phyloP scores from a whole-genome alignment of 805 yeast species.

The Candida boidinii region DNA sequence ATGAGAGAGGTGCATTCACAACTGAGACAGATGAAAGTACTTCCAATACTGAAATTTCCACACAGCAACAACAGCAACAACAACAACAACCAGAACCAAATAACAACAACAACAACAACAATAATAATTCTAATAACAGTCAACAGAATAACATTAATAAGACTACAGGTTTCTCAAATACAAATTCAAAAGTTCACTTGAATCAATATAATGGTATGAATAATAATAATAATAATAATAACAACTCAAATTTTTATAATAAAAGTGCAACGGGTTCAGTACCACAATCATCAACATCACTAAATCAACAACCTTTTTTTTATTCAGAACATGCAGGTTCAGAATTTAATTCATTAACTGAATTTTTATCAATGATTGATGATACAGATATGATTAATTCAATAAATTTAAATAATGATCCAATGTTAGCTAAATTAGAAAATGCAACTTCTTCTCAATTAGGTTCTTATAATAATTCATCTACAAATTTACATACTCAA shows the following conservation, averaged over 20 bases:
- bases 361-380: conserved; percentile 82
- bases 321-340: conserved; percentile 89
- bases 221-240: too few relatives aligned
- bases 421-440: conserved; percentile 26
- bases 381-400: conserved; percentile 62
- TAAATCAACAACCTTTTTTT: conserved; percentile 69
- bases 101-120: too few relatives aligned
- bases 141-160: too few relatives aligned
- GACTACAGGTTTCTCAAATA: too few relatives aligned
- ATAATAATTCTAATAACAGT: too few relatives aligned
- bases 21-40: conserved; percentile 1
- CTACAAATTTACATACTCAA: conserved; percentile 6
- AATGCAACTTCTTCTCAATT: conserved; percentile 9
- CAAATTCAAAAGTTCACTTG: too few relatives aligned
- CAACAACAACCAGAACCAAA: background rate
- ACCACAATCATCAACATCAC: conserved; percentile 1
- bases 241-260: too few relatives aligned
- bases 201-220: too few relatives aligned
- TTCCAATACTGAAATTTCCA: background rate
- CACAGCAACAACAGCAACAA: conserved; percentile 3
- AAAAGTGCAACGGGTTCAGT: too few relatives aligned
- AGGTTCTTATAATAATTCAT: conserved; percentile 13
- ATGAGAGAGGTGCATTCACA: too few relatives aligned
- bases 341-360: conserved; percentile 84
- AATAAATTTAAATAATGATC: conserved; percentile 26